These are phyloP conservation scores for Hirsutella thompsonii DNA, from an alignment of 2,329 filamentous ascomycete species.

Conservation along the genomic window DNA sequence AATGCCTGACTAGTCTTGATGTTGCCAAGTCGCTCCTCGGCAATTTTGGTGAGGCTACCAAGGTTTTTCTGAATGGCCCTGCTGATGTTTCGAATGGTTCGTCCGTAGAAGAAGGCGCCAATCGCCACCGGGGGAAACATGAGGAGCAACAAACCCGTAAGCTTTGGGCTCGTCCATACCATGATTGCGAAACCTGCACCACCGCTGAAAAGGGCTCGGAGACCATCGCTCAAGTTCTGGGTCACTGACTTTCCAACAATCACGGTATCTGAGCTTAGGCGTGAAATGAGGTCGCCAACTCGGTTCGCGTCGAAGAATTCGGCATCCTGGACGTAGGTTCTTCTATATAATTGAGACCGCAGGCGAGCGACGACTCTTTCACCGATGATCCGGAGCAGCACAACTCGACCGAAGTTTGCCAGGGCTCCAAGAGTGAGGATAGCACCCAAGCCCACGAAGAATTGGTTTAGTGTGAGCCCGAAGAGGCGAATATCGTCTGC, in stretches of 20 bases:
- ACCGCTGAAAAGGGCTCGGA: conserved; percentile 81
- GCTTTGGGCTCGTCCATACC: conserved; percentile 86
- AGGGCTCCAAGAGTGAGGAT: conserved; percentile 73
- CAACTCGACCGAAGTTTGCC: conserved; percentile 88
- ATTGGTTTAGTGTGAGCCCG: conserved; percentile 72
- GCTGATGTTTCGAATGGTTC: conserved; percentile 78
- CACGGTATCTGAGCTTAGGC: conserved; percentile 89
- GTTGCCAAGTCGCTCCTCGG: conserved; percentile 93
- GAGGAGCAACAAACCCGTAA: conserved; percentile 74
- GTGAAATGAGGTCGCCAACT: conserved; percentile 89
- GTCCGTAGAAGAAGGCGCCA: conserved; percentile 83
- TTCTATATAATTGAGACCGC: conserved; percentile 77
- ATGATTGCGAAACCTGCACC: conserved; percentile 82
- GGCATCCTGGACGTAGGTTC: conserved; percentile 92
- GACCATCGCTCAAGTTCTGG: conserved; percentile 92
- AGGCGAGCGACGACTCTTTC: conserved; percentile 88
- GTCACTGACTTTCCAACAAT: conserved; percentile 98
- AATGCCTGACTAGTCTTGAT: conserved; percentile 96
- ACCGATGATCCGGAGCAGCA: conserved; percentile 85
- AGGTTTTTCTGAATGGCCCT: conserved; percentile 89
- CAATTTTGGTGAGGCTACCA: conserved; percentile 88
- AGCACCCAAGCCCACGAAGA: conserved; percentile 68
- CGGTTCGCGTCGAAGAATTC: conserved; percentile 98
- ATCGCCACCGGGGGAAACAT: conserved; percentile 87
- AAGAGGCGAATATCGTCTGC: conserved; percentile 60